These are phyloP conservation scores for Gentiana dahurica DNA, from an alignment of 257 asterid genomes.

Conservation along the genomic window DNA sequence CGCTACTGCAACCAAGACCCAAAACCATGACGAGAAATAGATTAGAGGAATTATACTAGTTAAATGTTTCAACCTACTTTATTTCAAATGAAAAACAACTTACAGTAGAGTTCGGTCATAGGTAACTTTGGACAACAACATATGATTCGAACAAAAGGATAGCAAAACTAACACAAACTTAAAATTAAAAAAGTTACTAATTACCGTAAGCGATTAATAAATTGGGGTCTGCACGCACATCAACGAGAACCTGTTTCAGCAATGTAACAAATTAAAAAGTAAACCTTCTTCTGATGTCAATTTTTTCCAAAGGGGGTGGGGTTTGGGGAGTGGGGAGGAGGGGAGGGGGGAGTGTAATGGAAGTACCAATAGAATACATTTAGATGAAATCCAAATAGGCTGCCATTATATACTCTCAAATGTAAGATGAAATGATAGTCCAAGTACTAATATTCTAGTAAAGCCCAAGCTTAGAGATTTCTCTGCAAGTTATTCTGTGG, in stretches of 20 bases:
- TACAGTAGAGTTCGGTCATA: too few relatives aligned
- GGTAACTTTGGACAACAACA: too few relatives aligned
- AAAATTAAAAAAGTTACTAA: not conserved
- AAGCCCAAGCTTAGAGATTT: not conserved
- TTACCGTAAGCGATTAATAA: conserved; percentile 92
- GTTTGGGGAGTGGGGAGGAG: too few relatives aligned
- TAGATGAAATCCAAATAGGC: not conserved
- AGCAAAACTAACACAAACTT: not conserved
- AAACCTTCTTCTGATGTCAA: not conserved
- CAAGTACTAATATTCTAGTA: not conserved
- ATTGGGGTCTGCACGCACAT: conserved; percentile 62
- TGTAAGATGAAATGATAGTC: not conserved
- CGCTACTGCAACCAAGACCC: conserved; percentile 46
- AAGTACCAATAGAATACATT: not conserved
- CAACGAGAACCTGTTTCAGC: conserved; percentile 64
- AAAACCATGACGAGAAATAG: conserved; percentile 3
- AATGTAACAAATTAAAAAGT: conserved; percentile 4
- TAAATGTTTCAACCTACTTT: not conserved
- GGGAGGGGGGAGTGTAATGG: too few relatives aligned
- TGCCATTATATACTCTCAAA: not conserved
- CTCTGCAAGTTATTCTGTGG: not conserved
- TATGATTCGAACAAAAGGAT: not conserved
- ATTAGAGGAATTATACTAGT: not conserved
- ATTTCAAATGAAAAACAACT: too few relatives aligned
- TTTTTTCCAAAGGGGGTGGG: not conserved